Evolutionary conservation across 1,284 basidiomycete genomes (phyloP), one percentile per base, ranked within the genome.

Genomic region (Leccinum pachyderme): DNA sequence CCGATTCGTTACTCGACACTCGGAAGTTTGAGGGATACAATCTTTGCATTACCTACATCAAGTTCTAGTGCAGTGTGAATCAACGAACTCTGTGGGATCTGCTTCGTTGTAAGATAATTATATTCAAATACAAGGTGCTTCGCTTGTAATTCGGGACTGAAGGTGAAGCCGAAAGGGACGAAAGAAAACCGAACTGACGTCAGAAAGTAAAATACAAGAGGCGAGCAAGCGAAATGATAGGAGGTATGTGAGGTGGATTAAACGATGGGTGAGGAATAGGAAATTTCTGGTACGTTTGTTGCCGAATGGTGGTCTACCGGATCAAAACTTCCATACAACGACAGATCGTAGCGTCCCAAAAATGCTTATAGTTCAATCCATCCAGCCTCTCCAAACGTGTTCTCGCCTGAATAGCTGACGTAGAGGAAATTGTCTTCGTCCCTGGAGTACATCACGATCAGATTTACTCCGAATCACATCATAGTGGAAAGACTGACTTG

Each of bases 371-470:
- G 63, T 66, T 82, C 81, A 53, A 81, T 65, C 78, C 77, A 79
- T 47, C 73, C 77, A 59, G 76, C 73, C 63, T 72, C 75, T 55
- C 93, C 93, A 65, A 96, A 96, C 29, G 93, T 95, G 77, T 96
- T 97, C 89, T 96, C 94, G 55, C 95, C 94, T 39, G 94, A 95
- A 79, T 97, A 97, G 72, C 91, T 91, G 59, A 96, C 93, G 71
- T 95, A 98, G 52, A 97, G 80, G 83, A 97, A 97, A 59, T 93
- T 92, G 72, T 97, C 94, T 72, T 97, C 95, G 66, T 97, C 94
- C 82, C 93, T 95, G 60, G 27, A 50, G 53, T 52, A 72, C 58
- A 56, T 55, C 12, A 28, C 39, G 29, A 61, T 62, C 25, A 57
- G 55, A 48, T 43, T 12, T 46, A 51, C 37, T 53, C 33, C 12